Evolutionary conservation across 179 eudicot species (phyloP), one percentile per base, ranked within the genome.

Genomic region (Spergularia azorica): DNA sequence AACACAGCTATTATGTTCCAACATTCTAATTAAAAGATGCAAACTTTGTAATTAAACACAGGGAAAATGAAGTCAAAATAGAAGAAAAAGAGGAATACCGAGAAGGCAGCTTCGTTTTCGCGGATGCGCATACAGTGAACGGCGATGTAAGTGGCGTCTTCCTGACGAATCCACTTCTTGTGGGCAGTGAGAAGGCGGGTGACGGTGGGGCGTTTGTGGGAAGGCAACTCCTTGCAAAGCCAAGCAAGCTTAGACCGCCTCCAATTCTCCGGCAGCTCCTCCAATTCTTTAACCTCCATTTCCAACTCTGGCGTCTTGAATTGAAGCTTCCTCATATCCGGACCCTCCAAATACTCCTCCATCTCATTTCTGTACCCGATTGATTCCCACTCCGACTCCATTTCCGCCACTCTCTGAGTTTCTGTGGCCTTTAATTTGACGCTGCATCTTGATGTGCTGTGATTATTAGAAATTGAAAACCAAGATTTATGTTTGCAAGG

Each of bases 251-350:
- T 90, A 8, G 97, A 79, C 64, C 99, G 79, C 67, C 98, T 73
- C 99, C 99, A 95, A 78, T 88, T 89, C 70, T 95, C 99, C 32
- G 98, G 94, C 48, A 95, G 79, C 70, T 93, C 98, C 57, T 82
- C 88, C 15, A 95, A 77, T 79, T 93, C 92, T 81, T 66, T 84
- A 18, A 95, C 90, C 82, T 93, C 91, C 43, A 90, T 74, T 82
- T 93, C 91, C 32, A 90, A 75, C 38, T 70, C 63, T 48, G 86
- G 87, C 4, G 94, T 68, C 20, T 77, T 70, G 64, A 80, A 84
- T 32, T 75, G 84, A 43, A 82, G 17, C 20, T 75, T 85, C 46
- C 80, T 81, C 77, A 82, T 41, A 3, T 89, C 92, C 52, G 75
- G 67, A 20, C 81, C 64, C 18, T 84, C 90, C n/a, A 85, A 89